Base-by-base conservation (phyloP, 208 protist species). In the Leishmania turanica region DNA sequence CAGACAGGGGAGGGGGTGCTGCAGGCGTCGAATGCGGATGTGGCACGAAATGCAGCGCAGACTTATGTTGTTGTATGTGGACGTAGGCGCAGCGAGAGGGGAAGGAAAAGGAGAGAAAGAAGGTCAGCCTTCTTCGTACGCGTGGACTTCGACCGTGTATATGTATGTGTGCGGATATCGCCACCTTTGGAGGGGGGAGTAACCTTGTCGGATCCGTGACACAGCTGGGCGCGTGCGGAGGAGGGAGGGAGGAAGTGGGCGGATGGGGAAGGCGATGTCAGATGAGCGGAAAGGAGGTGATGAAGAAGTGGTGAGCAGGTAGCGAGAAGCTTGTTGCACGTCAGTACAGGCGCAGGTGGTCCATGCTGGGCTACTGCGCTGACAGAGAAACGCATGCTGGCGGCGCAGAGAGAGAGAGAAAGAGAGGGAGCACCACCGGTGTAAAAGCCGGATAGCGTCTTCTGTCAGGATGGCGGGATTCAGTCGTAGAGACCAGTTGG, bases 131-230 rank as follows among this genome's bases (percentile, higher is more conserved):
- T 31, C 15, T 15, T 47, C 19, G 31, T 47, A 13, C 37, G 17
- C 56, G 40, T 19, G 27, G 56, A 45, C 53, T 64, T 40, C 37
- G 31, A 49, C 24, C 58, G 75, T 79, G 45, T 79, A 47, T 34
- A 24, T 79, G 76, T 56, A 47, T 79, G 76, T 58, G 56, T 66
- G 73, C 58, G 19, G 24, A 42, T 54, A 47, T 77, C 40, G 8
- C 21, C 27, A 19, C 9, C 64, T 11, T 17, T 24, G 6, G 64
- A 21, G 34, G 24, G 31, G 17, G 64, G 13, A 27, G 64, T 17
- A 40, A n/a, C 60, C n/a, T 37, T 65, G 24, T n/a, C n/a, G 3
- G 60, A 65, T 65, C n/a, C n/a, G 2, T 37, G 21, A 37, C 60
- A 34, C 60, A 34, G 40, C 56, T 62, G 56, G 6, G 68, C 24